Evolutionary conservation across 208 protist genomes (phyloP), one percentile per base, ranked within the genome.

Genomic region (Leishmania guyanensis): DNA sequence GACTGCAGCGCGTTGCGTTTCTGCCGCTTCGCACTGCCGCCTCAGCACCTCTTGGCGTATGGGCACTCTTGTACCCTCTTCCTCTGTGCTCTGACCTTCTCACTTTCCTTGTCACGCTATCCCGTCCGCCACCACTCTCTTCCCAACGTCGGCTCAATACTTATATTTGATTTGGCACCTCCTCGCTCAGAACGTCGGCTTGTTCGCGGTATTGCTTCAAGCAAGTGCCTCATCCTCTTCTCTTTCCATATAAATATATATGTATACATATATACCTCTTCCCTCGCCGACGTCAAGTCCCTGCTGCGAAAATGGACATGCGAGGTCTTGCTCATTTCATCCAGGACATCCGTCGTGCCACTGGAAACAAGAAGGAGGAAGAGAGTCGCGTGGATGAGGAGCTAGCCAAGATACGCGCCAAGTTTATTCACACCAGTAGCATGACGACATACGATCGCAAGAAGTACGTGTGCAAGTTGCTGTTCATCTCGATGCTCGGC

Each of bases 381-480:
- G 72, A 96, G 77, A 89, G 92, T 54, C 92, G 98, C 33, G 94
- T 99, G 22, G 98, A 99, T 62, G 99, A 99, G 76, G 99, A 99
- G 88, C 92, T 99, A 43, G 98, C 95, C 5, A 99, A 99, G 81
- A 99, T 99, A 64, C 94, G 99, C 46, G 91, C 94, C 29, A 98
- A 99, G 82, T 99, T 99, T 87, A 96, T 97, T 54, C 88, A 96
- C 43, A 82, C 82, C 0, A 75, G 78, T 17, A 82, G 82, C 64
- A 92, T 99, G 87, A 98, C 86, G 58, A 91, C 86, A 43, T 99
- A 99, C 88, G 91, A 99, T 75, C 88, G 97, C 20, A 99, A 99
- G 85, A 99, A 99, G 89, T 99, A 99, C 88, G 97, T 99, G 46
- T 99, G 97, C 89, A 99, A 99, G 91, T 91, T 99, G 17, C 95